phyloP scores from a whole-genome alignment of 768 basidiomycete species.

The Lentinula lateritia region DNA sequence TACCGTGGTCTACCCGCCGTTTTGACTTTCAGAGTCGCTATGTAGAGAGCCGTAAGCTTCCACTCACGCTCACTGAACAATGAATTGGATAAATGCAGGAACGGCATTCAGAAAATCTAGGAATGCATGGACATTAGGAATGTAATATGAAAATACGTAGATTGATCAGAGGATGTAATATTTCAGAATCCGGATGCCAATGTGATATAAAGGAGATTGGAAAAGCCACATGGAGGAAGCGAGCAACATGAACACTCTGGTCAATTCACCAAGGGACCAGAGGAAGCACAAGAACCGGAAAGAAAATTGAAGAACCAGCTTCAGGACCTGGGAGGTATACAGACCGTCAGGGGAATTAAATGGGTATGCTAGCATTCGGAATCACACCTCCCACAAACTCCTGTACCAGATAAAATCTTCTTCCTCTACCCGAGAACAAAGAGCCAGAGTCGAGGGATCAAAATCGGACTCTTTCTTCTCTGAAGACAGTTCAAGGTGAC shows the following conservation, averaged over 20 bases:
- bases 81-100: too few species aligned
- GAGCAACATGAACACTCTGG: background rate
- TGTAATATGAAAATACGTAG: background rate
- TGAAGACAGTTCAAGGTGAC: background rate
- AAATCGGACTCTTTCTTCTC: background rate
- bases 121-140: background rate
- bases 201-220: background rate
- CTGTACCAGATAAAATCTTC: background rate
- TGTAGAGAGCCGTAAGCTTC: too few species aligned
- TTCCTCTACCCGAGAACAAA: background rate
- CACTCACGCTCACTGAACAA: background rate
- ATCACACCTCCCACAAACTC: background rate
- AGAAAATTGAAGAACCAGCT: background rate
- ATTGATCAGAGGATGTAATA: background rate
- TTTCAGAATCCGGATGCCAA: background rate
- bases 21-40: background rate
- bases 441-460: background rate
- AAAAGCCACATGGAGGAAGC: background rate
- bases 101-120: too few species aligned
- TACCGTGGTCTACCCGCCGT: background rate
- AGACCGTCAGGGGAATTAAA: background rate
- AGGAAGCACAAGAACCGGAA: background rate
- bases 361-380: background rate
- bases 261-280: background rate
- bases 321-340: background rate